A percentile compares a stretch with the other conserved stretches of the same genome.
These are phyloP conservation scores for Colletotrichum magnum DNA, from an alignment of 2,329 filamentous ascomycete species.

Conservation along the genomic window DNA sequence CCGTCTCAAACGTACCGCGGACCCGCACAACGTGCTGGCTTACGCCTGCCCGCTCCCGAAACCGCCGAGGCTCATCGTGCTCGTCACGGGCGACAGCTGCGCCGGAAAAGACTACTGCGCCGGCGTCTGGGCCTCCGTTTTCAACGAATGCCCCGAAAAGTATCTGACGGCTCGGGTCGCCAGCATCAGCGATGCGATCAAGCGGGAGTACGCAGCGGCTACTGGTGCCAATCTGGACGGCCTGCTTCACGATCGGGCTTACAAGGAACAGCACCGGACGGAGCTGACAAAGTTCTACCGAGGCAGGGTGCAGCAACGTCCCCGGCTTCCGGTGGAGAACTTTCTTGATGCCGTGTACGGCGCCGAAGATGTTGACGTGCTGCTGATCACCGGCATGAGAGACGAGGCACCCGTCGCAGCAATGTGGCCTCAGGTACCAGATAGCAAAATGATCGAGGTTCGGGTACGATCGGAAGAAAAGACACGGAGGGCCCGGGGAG, in stretches of 20 bases:
- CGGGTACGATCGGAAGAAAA: slow-evolving; percentile 57
- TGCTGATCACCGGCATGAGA: slow-evolving; percentile 75
- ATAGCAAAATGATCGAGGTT: slow-evolving; percentile 68
- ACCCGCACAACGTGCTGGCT: slow-evolving; percentile 66
- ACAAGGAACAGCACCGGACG: slow-evolving; percentile 73
- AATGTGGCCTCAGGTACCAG: slow-evolving; percentile 68
- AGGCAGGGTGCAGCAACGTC: slow-evolving; percentile 57
- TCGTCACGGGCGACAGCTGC: slow-evolving; percentile 69
- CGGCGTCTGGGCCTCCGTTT: slow-evolving; percentile 61
- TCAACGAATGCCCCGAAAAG: slow-evolving; percentile 47
- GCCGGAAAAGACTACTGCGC: slow-evolving; percentile 75
- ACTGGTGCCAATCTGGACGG: slow-evolving; percentile 62
- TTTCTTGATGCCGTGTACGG: slow-evolving; percentile 62
- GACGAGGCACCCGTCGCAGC: slow-evolving; percentile 69
- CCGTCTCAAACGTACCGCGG: slow-evolving; percentile 63
- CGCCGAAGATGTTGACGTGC: slow-evolving; percentile 62
- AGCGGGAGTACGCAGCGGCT: slow-evolving; percentile 67
- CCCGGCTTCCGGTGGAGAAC: slow-evolving; percentile 63
- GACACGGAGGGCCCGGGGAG: slow-evolving; percentile 54
- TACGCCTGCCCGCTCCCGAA: slow-evolving; percentile 69
- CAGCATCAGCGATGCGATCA: slow-evolving; percentile 72
- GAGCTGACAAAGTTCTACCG: slow-evolving; percentile 67
- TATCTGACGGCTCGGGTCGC: slow-evolving; percentile 55
- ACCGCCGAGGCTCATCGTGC: slow-evolving; percentile 61
- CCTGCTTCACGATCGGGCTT: slow-evolving; percentile 67